Percentiles rank a stretch among this genome's conserved stretches.
Conservation (phyloP, 2,329 filamentous ascomycete genomes). For the Exophiala xenobiotica region DNA sequence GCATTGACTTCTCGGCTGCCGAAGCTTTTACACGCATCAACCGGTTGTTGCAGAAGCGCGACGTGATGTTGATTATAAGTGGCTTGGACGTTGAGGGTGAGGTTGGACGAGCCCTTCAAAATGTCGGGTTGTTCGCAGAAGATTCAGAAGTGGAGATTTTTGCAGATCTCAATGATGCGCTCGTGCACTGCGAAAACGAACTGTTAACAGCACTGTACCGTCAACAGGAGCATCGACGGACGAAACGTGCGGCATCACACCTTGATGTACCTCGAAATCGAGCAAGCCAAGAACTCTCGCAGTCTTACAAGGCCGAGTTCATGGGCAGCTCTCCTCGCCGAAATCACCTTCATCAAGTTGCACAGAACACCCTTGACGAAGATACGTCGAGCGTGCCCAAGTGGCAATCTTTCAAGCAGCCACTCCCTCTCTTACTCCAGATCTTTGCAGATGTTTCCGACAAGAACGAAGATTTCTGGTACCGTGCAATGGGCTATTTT, state of each 20-base stretch:
- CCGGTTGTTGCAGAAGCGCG: constrained; percentile 72
- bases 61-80: constrained; percentile 78
- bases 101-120: constrained; percentile 74
- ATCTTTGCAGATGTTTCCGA: constrained; percentile 87
- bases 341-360: constrained; percentile 73
- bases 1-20: constrained; percentile 92
- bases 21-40: constrained; percentile 94
- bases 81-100: constrained; percentile 74
- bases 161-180: constrained; percentile 84
- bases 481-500: constrained; percentile 75
- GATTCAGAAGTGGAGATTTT: constrained; percentile 76
- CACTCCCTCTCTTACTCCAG: constrained; percentile 85
- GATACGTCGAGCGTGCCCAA: constrained; percentile 59
- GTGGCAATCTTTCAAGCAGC: constrained; percentile 87
- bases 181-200: constrained; percentile 94
- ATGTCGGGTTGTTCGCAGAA: constrained; percentile 77
- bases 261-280: constrained; percentile 28
- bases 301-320: constrained; percentile 46
- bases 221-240: constrained; percentile 56
- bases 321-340: constrained; percentile 75
- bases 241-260: constrained; percentile 16
- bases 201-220: constrained; percentile 78
- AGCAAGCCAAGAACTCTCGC: constrained; percentile 23
- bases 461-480: constrained; percentile 95
- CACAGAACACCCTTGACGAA: constrained; percentile 70